Conservation (phyloP, 2,329 filamentous ascomycete species). For the Penicillium sp. region DNA sequence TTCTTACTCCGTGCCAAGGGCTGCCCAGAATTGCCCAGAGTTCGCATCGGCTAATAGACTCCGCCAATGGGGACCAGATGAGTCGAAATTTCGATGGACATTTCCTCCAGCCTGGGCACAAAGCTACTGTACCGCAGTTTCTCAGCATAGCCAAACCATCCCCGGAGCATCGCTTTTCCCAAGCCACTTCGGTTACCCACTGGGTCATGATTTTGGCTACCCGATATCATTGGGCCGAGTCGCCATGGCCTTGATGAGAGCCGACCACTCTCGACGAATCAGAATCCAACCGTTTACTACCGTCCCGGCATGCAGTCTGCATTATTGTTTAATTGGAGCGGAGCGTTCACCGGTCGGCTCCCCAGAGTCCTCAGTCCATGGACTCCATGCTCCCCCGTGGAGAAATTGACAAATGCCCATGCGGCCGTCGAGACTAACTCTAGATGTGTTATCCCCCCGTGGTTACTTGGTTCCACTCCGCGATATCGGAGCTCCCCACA, state of each 20-base stretch:
- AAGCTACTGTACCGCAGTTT: not conserved
- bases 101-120: not conserved
- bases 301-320: not conserved
- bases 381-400: constrained; percentile 20
- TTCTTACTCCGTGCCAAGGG: not conserved
- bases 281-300: constrained; percentile 8
- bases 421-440: constrained; percentile 1
- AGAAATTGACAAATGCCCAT: not conserved
- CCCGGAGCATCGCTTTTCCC: constrained; percentile 38
- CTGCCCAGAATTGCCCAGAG: not conserved
- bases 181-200: constrained; percentile 20
- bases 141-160: not conserved
- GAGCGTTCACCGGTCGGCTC: constrained; percentile 10
- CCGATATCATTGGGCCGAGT: not conserved
- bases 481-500: constrained; percentile 20
- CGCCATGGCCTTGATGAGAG: constrained; percentile 4
- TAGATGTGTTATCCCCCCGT: not conserved
- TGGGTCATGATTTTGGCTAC: constrained; percentile 19
- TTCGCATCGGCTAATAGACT: not conserved
- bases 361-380: not conserved
- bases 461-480: constrained; percentile 4
- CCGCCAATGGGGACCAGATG: not conserved
- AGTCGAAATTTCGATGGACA: not conserved
- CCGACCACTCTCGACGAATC: constrained; percentile 23
- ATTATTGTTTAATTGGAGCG: not conserved